Conservation (phyloP, 2,329 filamentous ascomycete species). For the Sporothrix schenckii region DNA sequence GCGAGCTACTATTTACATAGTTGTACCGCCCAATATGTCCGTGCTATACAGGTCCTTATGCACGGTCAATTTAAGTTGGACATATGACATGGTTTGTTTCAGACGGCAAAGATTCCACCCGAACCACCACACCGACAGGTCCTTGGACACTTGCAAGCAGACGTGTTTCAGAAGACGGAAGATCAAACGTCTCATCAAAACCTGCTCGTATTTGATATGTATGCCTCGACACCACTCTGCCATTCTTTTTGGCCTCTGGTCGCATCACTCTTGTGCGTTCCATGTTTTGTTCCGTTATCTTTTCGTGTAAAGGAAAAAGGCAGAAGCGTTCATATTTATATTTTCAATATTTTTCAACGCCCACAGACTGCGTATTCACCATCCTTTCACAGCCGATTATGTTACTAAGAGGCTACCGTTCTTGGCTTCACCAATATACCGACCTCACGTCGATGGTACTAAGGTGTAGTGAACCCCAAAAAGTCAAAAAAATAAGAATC, state of each 20-base stretch:
- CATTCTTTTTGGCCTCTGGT: too few relatives aligned
- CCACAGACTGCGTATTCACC: too few relatives aligned
- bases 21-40: neutral
- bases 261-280: too few relatives aligned
- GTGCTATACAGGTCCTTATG: neutral
- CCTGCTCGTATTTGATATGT: neutral
- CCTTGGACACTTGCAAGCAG: neutral
- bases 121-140: neutral
- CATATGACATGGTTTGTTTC: neutral
- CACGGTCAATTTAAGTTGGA: neutral
- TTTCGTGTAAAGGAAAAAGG: neutral
- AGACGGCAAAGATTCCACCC: neutral
- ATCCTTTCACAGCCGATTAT: too few relatives aligned
- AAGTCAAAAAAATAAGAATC: slow-evolving; percentile 1
- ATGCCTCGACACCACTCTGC: neutral
- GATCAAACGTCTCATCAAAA: slow-evolving; percentile 22
- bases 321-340: neutral
- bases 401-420: too few relatives aligned
- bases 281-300: neutral
- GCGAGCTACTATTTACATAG: neutral
- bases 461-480: neutral
- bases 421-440: too few relatives aligned
- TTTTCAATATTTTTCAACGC: neutral
- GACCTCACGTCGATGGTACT: too few relatives aligned
- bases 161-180: slow-evolving; percentile 18